A percentile compares a stretch with the other conserved stretches of the same genome.
Evolutionary conservation across 2,329 filamentous ascomycete species (phyloP).

Genomic region (Ophiocordyceps camponoti-saundersi): DNA sequence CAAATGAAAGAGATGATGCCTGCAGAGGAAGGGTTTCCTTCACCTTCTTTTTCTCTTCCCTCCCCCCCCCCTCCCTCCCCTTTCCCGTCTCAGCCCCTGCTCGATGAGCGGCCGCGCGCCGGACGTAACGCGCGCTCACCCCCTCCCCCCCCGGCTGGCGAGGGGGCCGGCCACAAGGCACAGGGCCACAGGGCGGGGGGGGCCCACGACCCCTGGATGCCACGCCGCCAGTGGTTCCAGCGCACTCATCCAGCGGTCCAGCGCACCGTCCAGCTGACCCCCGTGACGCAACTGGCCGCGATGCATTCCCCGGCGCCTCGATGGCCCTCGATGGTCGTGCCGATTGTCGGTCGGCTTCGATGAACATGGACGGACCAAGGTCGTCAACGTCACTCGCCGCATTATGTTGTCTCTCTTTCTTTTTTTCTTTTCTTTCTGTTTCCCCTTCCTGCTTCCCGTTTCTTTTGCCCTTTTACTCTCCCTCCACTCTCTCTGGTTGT

Average conservation of each 20-base stretch:
- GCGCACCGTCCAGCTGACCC: constrained; percentile 4
- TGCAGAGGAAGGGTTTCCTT: neutral
- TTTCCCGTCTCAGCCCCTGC: neutral
- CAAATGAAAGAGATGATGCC: neutral
- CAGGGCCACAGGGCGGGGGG: neutral
- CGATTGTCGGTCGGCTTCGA: too few relatives aligned
- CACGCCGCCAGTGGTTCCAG: constrained; percentile 4
- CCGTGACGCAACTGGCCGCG: constrained; percentile 2
- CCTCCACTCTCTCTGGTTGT: neutral
- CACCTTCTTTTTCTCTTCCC: too few relatives aligned
- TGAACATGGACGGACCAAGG: too few relatives aligned
- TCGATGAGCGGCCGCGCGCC: neutral
- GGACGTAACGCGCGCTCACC: neutral
- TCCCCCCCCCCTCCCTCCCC: neutral
- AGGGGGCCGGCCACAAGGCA: neutral
- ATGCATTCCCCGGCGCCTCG: neutral
- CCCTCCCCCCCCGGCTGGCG: neutral
- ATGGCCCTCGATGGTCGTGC: neutral
- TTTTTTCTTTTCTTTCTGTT: neutral
- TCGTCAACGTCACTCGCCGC: neutral
- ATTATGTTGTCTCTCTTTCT: neutral
- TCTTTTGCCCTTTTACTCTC: neutral
- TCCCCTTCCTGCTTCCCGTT: neutral
- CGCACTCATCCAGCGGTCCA: constrained; percentile 3
- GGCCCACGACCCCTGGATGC: neutral